Conservation (phyloP, 305 asterid genomes). For the Fraxinus albicans region DNA sequence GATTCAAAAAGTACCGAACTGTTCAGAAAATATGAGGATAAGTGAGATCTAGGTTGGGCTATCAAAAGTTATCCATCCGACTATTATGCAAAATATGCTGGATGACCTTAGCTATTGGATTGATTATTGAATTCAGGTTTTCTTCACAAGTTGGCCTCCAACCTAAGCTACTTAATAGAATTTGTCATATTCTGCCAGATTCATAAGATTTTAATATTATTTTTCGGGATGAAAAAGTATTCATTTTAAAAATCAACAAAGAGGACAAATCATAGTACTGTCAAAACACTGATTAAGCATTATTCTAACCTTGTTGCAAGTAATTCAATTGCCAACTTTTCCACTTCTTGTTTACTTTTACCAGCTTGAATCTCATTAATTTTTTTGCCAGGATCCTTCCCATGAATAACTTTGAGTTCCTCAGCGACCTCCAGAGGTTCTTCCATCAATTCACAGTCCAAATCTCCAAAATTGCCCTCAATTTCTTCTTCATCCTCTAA, state of each 20-base stretch:
- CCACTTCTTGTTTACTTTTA: conserved; percentile 46
- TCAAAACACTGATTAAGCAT: neutral
- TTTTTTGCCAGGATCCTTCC: conserved; percentile 13
- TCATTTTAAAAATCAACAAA: conserved; percentile 2
- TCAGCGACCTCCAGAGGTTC: conserved; percentile 30
- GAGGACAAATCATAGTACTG: neutral
- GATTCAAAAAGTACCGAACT: conserved; percentile 11
- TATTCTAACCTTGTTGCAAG: conserved; percentile 63
- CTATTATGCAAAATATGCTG: neutral
- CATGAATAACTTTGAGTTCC: conserved; percentile 14
- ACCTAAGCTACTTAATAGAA: neutral
- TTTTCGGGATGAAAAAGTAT: neutral
- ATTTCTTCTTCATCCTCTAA: conserved; percentile 45
- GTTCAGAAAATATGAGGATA: neutral
- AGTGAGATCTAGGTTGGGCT: neutral
- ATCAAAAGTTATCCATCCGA: neutral
- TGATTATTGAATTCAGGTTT: neutral
- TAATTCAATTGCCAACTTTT: conserved; percentile 57
- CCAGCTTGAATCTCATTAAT: conserved; percentile 23
- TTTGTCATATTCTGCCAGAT: neutral
- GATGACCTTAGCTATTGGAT: conserved; percentile 1
- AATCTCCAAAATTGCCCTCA: conserved; percentile 31
- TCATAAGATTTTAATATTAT: neutral
- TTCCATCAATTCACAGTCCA: conserved; percentile 29
- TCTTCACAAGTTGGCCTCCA: neutral